phyloP scores from a whole-genome alignment of 1,284 basidiomycete genomes.

The Rhodotorula sp. region DNA sequence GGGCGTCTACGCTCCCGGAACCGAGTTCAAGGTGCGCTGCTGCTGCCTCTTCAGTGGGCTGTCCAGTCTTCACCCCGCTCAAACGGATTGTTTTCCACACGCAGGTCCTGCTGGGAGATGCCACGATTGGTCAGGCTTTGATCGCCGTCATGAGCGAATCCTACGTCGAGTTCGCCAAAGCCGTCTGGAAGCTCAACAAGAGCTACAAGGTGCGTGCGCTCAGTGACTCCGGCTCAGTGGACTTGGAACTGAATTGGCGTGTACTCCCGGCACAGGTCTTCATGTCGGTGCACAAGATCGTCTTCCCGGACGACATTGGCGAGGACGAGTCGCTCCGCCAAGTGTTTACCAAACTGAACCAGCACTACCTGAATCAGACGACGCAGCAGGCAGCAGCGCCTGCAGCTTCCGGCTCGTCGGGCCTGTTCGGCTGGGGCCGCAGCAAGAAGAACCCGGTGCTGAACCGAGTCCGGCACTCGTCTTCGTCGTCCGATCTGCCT shows the following conservation, averaged over 20 bases:
- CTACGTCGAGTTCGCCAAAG: slow-evolving; percentile 36
- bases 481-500: slow-evolving; percentile 4
- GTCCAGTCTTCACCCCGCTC: no score
- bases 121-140: slow-evolving; percentile 38
- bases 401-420: neutral
- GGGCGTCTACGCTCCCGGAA: slow-evolving; percentile 30
- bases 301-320: slow-evolving; percentile 38
- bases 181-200: slow-evolving; percentile 42
- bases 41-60: neutral
- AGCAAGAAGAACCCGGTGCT: slow-evolving; percentile 15
- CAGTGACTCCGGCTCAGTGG: no score
- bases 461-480: slow-evolving; percentile 1
- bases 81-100: no score
- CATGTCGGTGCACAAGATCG: slow-evolving; percentile 19
- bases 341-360: slow-evolving; percentile 41
- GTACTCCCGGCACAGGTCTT: neutral
- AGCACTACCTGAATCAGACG: slow-evolving; percentile 28
- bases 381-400: neutral
- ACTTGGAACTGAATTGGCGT: no score
- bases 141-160: slow-evolving; percentile 40
- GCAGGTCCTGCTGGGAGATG: slow-evolving; percentile 40
- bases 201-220: slow-evolving; percentile 30
- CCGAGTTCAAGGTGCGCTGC: slow-evolving; percentile 37
- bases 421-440: slow-evolving; percentile 27
- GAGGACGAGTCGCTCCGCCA: slow-evolving; percentile 32